A percentile compares a stretch with the other conserved stretches of the same genome.
Evolutionary conservation across 164 flowering plant species (phyloP).

Genomic region (Dillenia suffruticosa): DNA sequence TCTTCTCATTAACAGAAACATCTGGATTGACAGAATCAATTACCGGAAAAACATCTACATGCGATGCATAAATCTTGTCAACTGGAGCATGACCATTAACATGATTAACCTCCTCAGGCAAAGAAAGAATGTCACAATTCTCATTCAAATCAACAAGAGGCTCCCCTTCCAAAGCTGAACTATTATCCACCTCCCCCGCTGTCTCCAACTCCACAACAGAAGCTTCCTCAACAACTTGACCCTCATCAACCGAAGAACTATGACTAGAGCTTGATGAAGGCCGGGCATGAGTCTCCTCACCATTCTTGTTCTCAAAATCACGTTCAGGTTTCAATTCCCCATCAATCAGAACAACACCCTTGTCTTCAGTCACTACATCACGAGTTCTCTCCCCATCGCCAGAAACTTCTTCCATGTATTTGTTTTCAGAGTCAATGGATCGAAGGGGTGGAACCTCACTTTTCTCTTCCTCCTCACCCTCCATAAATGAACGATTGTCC

Average conservation of each 20-base stretch:
- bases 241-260: constrained; percentile 30
- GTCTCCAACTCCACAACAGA: not conserved
- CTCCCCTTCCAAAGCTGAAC: not conserved
- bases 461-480: constrained; percentile 18
- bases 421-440: constrained; percentile 1
- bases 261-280: constrained; percentile 10
- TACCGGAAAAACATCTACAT: no score
- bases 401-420: constrained; percentile 2
- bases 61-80: not conserved
- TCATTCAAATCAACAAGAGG: constrained; percentile 5
- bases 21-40: not conserved
- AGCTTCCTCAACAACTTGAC: constrained; percentile 13
- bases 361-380: not conserved
- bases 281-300: no score
- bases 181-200: no score
- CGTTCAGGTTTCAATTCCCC: constrained; percentile 12
- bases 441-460: constrained; percentile 10
- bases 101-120: constrained; percentile 6
- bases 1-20: not conserved
- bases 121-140: not conserved
- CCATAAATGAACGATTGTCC: constrained; percentile 18
- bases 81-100: constrained; percentile 3
- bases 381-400: not conserved
- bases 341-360: constrained; percentile 14
- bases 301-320: constrained; percentile 3